Evolutionary conservation across 306 rosid species (phyloP), one percentile per base, ranked within the genome.

Genomic region (Quercus alba): DNA sequence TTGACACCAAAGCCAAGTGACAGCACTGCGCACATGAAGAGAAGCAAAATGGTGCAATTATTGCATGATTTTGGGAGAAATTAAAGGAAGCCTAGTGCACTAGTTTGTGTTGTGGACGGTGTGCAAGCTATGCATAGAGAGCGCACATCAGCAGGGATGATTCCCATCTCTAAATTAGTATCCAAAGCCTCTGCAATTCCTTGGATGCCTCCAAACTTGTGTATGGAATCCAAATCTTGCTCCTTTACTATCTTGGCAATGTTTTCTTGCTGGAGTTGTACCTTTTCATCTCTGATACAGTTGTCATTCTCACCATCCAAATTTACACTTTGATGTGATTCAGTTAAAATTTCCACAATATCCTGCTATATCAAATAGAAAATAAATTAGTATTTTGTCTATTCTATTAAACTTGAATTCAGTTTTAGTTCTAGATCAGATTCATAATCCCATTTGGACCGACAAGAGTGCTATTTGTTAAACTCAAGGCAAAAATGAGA

Each of bases 1-100:
- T 56, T 35, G 72, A 82, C 74, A 1, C 85, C 85, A 1, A 77
- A 78, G n/a, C 44, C 72, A 74, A n/a, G 49, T 31, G 75, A 73
- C 63, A 82, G 56, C 56, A 1, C 28, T 0, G 72, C 76, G 0
- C 72, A 70, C 19, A 56, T 2, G 5, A 28, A 14, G 14, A 82
- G 85, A 68, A 82, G 79, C 18, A 77, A 0, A 49, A 82, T 8
- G 23, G 62, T 67, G 56, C 0, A 38, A 38, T 56, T 51, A 19
- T 55, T 64, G 72, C 57, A 71, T 28, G 75, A 73, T 12, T 14
- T 23, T 7, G 14, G 8, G 17, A 82, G 75, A 56, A 66, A 5
- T 6, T n/a, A 31, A 9, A 72, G 38, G 78, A 82, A 72, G 75
- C 78, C 25, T 13, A 38, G 62, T 26, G 56, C 5, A 7, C 56